Conservation (phyloP, 208 protist species). For the Novymonas esmeraldas region DNA sequence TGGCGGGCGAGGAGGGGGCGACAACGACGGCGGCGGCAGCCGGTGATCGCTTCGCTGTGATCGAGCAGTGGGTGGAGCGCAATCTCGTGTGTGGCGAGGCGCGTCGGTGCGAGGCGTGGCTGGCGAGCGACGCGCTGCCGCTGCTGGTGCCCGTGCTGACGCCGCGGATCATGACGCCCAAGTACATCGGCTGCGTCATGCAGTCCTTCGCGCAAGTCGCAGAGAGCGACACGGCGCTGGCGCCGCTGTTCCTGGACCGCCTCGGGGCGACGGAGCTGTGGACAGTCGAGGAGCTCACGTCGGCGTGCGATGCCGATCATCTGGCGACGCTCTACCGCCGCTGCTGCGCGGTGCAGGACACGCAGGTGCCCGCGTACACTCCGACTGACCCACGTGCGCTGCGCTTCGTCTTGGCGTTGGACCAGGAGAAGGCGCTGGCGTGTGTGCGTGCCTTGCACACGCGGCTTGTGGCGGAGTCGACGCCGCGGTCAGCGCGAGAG, state of each 20-base stretch:
- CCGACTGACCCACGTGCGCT: constrained; percentile 66
- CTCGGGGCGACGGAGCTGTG: constrained; percentile 72
- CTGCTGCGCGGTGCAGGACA: constrained; percentile 60
- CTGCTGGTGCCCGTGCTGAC: constrained; percentile 61
- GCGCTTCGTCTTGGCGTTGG: constrained; percentile 44
- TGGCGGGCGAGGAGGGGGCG: neutral
- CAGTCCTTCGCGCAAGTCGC: constrained; percentile 60
- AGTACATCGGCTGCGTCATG: constrained; percentile 64
- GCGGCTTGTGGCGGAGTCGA: constrained; percentile 5
- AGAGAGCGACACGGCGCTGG: constrained; percentile 31
- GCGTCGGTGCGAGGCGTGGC: constrained; percentile 60
- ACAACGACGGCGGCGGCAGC: neutral
- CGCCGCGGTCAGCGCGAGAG: no score
- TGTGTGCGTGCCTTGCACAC: constrained; percentile 59
- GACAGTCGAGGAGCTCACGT: constrained; percentile 41
- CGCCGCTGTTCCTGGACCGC: constrained; percentile 44
- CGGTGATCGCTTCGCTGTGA: constrained; percentile 30
- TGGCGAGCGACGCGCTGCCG: constrained; percentile 50
- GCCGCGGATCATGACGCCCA: constrained; percentile 54
- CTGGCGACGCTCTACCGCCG: constrained; percentile 57
- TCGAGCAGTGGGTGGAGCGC: constrained; percentile 62
- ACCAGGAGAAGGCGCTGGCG: constrained; percentile 32
- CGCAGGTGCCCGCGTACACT: constrained; percentile 52
- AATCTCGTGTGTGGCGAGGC: constrained; percentile 45
- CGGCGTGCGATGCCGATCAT: constrained; percentile 50